Conservation (phyloP, 139 green algal species). For the Deuterostichococcus epilithicus region DNA sequence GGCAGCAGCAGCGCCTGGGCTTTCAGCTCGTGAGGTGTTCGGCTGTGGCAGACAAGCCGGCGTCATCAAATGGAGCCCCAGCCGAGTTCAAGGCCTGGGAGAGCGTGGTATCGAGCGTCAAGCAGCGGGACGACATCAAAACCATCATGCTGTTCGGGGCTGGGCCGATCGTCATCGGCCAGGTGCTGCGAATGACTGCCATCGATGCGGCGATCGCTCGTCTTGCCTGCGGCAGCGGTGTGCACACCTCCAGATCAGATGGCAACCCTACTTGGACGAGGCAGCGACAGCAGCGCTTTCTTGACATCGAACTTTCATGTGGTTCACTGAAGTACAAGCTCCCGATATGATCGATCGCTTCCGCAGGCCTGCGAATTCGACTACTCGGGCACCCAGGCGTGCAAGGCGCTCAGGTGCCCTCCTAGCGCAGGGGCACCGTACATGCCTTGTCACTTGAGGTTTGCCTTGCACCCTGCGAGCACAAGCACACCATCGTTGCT, state of each 20-base stretch:
- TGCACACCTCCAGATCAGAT: background rate
- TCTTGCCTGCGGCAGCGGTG: background rate
- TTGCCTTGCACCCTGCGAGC: too few relatives aligned
- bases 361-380: conserved; percentile 98
- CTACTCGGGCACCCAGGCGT: conserved; percentile 97
- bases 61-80: background rate
- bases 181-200: conserved; percentile 41
- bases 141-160: conserved; percentile 91
- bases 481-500: too few relatives aligned
- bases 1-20: background rate
- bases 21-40: background rate
- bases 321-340: too few relatives aligned
- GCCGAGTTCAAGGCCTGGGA: conserved; percentile 26
- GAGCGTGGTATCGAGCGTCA: conserved; percentile 14
- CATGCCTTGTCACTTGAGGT: too few relatives aligned
- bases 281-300: too few relatives aligned
- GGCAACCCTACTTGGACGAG: background rate
- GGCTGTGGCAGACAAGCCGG: background rate
- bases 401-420: conserved; percentile 90
- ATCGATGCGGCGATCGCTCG: background rate
- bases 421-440: too few relatives aligned
- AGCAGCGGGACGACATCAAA: conserved; percentile 75
- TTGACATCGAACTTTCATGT: too few relatives aligned
- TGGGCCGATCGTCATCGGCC: conserved; percentile 98
- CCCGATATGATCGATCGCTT: background rate